phyloP scores from a whole-genome alignment of 208 protist species.

The Wallacemonas sp. region DNA sequence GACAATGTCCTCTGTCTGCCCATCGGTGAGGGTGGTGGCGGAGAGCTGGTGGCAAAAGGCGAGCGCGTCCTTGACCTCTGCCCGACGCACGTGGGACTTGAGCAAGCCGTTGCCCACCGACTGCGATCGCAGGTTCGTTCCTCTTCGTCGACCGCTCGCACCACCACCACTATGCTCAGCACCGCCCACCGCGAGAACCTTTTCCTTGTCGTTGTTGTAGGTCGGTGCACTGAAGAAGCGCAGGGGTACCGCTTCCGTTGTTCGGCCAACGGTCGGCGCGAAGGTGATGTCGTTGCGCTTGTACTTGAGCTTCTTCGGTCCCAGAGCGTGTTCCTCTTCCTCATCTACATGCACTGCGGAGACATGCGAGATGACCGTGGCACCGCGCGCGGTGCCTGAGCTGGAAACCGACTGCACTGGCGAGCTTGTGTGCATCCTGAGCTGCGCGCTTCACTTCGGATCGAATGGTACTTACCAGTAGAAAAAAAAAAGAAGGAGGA shows the following conservation, averaged over 20 bases:
- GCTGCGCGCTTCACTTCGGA: no score
- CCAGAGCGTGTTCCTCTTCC: background rate
- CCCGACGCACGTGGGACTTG: background rate
- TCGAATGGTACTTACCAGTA: no score
- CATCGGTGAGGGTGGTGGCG: slow-evolving; percentile 44
- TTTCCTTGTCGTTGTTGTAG: slow-evolving; percentile 18
- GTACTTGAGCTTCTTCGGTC: slow-evolving; percentile 13
- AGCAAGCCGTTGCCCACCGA: slow-evolving; percentile 6
- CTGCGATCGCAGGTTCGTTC: background rate
- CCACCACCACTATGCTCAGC: background rate
- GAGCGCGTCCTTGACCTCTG: background rate
- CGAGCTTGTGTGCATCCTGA: background rate
- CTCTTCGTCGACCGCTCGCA: background rate
- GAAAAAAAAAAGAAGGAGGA: no score
- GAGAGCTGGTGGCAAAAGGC: slow-evolving; percentile 26
- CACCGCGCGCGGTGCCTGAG: background rate
- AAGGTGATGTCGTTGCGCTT: slow-evolving; percentile 12
- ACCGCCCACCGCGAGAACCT: background rate
- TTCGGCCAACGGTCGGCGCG: background rate
- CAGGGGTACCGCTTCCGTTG: slow-evolving; percentile 13
- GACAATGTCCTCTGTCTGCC: slow-evolving; percentile 43
- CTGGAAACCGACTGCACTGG: background rate
- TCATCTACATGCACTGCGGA: background rate
- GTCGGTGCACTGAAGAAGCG: slow-evolving; percentile 34
- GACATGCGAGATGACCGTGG: slow-evolving; percentile 13